Conservation (phyloP, 805 yeast species). For the Zygotorulaspora danielsina region DNA sequence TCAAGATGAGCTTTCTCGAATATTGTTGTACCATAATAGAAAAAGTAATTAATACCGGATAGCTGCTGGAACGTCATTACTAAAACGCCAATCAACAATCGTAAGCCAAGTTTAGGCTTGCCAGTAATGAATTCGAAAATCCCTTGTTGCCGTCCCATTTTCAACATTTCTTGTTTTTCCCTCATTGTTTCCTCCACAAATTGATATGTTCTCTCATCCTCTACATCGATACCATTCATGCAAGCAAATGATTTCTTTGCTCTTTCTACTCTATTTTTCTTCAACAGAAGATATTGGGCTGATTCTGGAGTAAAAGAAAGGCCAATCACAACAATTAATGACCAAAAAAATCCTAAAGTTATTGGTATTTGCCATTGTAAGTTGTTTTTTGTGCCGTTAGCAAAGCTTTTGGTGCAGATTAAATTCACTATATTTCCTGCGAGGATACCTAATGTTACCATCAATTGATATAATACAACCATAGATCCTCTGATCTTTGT, state of each 20-base stretch:
- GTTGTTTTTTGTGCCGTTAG: slow-evolving; percentile 33
- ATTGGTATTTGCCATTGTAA: slow-evolving; percentile 71
- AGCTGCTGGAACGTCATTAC: slow-evolving; percentile 61
- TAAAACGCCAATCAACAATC: slow-evolving; percentile 54
- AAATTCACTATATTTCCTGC: slow-evolving; percentile 61
- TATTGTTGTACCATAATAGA: slow-evolving; percentile 61
- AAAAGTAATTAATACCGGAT: slow-evolving; percentile 62
- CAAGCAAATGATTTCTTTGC: slow-evolving; percentile 53
- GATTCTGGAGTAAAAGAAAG: slow-evolving; percentile 65
- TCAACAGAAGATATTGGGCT: slow-evolving; percentile 54
- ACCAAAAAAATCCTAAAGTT: slow-evolving; percentile 43
- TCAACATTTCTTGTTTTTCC: slow-evolving; percentile 48
- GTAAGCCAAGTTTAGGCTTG: slow-evolving; percentile 47
- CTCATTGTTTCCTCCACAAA: slow-evolving; percentile 41
- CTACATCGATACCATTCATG: slow-evolving; percentile 46
- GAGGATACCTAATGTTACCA: slow-evolving; percentile 62
- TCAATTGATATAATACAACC: slow-evolving; percentile 60
- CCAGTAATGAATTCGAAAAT: slow-evolving; percentile 53
- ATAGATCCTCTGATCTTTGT: slow-evolving; percentile 62
- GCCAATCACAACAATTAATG: slow-evolving; percentile 50
- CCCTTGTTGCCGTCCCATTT: slow-evolving; percentile 7
- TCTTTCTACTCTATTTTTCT: slow-evolving; percentile 43
- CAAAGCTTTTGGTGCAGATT: slow-evolving; percentile 41
- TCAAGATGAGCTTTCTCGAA: slow-evolving; percentile 59
- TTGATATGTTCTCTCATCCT: slow-evolving; percentile 44